phyloP scores from a whole-genome alignment of 1,284 basidiomycete genomes.

The Wallemia mellicola region DNA sequence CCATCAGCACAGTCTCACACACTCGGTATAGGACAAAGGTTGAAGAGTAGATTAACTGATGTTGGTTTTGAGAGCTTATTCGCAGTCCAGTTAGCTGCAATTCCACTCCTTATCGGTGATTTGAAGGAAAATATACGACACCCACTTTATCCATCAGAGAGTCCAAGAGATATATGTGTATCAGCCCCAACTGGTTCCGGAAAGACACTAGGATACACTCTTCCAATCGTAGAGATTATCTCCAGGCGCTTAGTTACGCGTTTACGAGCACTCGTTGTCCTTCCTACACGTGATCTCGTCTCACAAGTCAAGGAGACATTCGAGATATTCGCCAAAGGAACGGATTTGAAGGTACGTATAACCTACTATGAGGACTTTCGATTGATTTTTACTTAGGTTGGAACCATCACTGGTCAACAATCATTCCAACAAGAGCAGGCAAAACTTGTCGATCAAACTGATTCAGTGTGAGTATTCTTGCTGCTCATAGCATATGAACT shows the following conservation, averaged over 20 bases:
- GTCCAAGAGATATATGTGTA: slow-evolving; percentile 63
- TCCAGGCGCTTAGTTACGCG: slow-evolving; percentile 42
- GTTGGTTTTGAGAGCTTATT: slow-evolving; percentile 3
- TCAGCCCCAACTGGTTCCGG: slow-evolving; percentile 93
- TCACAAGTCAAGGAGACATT: slow-evolving; percentile 15
- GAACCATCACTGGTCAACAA: slow-evolving; percentile 48
- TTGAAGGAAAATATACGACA: slow-evolving; percentile 11
- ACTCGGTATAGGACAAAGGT: neutral
- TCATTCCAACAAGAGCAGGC: slow-evolving; percentile 54
- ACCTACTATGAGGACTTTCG: slow-evolving; percentile 2
- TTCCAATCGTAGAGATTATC: slow-evolving; percentile 71
- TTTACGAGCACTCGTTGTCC: slow-evolving; percentile 62
- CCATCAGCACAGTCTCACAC: slow-evolving; percentile 2
- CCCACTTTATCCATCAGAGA: slow-evolving; percentile 38
- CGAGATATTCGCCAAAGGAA: slow-evolving; percentile 20
- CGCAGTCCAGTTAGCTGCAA: slow-evolving; percentile 47
- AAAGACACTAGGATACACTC: slow-evolving; percentile 76
- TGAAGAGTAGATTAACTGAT: slow-evolving; percentile 2
- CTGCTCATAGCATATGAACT: too few relatives aligned
- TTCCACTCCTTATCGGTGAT: slow-evolving; percentile 38
- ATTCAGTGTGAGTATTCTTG: slow-evolving; percentile 21
- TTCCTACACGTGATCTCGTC: slow-evolving; percentile 90
- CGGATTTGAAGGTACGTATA: slow-evolving; percentile 40
- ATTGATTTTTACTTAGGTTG: slow-evolving; percentile 23
- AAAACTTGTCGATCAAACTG: slow-evolving; percentile 29